Evolutionary conservation across 2,329 filamentous ascomycete species (phyloP).

Genomic region (Metarhizium rileyi): DNA sequence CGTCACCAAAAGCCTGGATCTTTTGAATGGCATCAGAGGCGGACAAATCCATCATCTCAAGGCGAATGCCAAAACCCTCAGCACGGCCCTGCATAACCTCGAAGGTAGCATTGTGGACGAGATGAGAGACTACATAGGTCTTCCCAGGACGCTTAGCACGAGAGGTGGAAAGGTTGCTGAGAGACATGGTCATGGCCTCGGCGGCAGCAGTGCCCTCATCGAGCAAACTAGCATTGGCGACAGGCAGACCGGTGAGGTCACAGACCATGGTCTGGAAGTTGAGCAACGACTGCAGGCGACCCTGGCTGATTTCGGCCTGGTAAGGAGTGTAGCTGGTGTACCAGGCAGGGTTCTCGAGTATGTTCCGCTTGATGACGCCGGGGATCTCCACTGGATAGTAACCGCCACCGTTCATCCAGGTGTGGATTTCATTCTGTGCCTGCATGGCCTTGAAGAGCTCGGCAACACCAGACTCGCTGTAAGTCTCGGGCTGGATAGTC

Average conservation of each 20-base stretch:
- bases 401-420: conserved; percentile 75
- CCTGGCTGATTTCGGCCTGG: conserved; percentile 95
- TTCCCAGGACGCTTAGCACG: conserved; percentile 67
- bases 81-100: conserved; percentile 77
- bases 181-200: conserved; percentile 89
- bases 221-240: conserved; percentile 83
- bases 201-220: conserved; percentile 89
- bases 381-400: conserved; percentile 85
- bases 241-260: conserved; percentile 76
- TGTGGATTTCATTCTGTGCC: conserved; percentile 26
- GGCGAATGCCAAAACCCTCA: conserved; percentile 79
- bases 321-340: conserved; percentile 98
- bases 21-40: conserved; percentile 49
- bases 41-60: conserved; percentile 64
- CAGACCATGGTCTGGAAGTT: conserved; percentile 94
- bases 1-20: conserved; percentile 66
- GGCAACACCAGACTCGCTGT: conserved; percentile 25
- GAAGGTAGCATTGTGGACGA: conserved; percentile 78
- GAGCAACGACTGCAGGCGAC: conserved; percentile 78
- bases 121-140: conserved; percentile 73
- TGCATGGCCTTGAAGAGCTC: conserved; percentile 28
- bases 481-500: conserved; percentile 42
- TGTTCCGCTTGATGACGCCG: conserved; percentile 83
- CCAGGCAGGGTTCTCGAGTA: conserved; percentile 90
- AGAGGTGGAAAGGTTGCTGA: conserved; percentile 62